Conservation (phyloP, 1,139 yeast species). For the Trichomonascaceae sp. region DNA sequence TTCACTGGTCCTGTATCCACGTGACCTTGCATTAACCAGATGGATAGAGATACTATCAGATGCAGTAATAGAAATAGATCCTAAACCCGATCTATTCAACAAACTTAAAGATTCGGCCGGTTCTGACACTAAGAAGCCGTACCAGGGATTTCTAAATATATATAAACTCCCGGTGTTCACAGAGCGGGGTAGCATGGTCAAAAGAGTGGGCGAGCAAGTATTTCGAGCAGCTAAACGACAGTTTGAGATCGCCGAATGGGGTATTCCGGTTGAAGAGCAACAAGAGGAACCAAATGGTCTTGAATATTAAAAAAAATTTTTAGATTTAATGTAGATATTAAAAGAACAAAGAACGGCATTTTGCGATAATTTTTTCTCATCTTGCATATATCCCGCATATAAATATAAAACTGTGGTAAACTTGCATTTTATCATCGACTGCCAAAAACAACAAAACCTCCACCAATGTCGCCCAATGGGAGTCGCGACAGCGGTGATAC, state of each 20-base stretch:
- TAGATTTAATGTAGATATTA: neutral
- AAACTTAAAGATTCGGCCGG: constrained; percentile 33
- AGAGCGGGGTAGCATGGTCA: constrained; percentile 75
- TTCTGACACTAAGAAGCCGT: constrained; percentile 18
- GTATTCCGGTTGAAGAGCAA: constrained; percentile 81
- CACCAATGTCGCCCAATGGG: neutral
- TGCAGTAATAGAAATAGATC: constrained; percentile 68
- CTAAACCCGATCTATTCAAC: constrained; percentile 64
- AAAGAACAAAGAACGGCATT: neutral
- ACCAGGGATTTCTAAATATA: constrained; percentile 78
- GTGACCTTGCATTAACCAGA: constrained; percentile 44
- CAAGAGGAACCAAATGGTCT: neutral
- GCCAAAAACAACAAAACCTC: neutral
- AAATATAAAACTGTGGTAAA: neutral
- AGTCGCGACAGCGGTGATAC: neutral
- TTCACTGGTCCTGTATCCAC: constrained; percentile 63
- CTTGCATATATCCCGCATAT: neutral
- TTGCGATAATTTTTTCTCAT: neutral
- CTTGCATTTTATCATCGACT: neutral
- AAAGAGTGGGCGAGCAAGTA: constrained; percentile 70
- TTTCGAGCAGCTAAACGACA: constrained; percentile 77
- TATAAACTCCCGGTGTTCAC: constrained; percentile 65
- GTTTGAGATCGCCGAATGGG: constrained; percentile 88
- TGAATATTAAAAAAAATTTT: neutral
- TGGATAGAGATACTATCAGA: constrained; percentile 60